A percentile compares a stretch with the other conserved stretches of the same genome.
phyloP scores from a whole-genome alignment of 1,139 yeast genomes.

The Nadsonia starkeyi-henricii region DNA sequence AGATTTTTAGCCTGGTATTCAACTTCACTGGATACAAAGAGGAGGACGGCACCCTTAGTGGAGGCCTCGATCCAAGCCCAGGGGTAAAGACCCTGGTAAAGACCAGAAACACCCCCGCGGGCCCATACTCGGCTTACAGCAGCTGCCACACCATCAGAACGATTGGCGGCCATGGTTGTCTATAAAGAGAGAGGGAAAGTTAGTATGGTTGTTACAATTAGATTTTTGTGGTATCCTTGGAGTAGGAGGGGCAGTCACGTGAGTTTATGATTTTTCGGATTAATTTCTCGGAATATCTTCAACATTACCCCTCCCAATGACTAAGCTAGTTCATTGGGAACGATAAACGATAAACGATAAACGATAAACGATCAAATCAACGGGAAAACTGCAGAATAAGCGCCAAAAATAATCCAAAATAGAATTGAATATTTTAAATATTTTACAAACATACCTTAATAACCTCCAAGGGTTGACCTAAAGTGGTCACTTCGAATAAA shows the following conservation, averaged over 20 bases:
- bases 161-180: conserved; percentile 97
- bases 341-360: too few species aligned
- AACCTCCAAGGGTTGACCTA: conserved; percentile 96
- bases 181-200: conserved; percentile 8
- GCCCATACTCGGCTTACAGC: conserved; percentile 74
- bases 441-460: conserved; percentile 36
- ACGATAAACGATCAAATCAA: too few species aligned
- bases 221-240: too few species aligned
- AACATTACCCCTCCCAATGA: too few species aligned
- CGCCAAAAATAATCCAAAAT: too few species aligned
- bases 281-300: too few species aligned
- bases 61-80: conserved; percentile 99
- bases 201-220: too few species aligned
- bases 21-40: conserved; percentile 85
- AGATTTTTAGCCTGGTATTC: conserved; percentile 55
- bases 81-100: conserved; percentile 94
- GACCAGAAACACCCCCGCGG: conserved; percentile 83
- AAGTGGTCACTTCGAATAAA: conserved; percentile 81
- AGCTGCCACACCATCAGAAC: conserved; percentile 51
- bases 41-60: conserved; percentile 93
- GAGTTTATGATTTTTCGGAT: too few species aligned
- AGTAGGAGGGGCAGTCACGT: too few species aligned
- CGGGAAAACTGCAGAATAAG: too few species aligned
- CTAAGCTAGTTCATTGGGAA: too few species aligned
- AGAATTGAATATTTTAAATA: too few species aligned